These are phyloP conservation scores for Coprinopsis sp. DNA, from an alignment of 768 basidiomycete genomes.

Conservation along the genomic window DNA sequence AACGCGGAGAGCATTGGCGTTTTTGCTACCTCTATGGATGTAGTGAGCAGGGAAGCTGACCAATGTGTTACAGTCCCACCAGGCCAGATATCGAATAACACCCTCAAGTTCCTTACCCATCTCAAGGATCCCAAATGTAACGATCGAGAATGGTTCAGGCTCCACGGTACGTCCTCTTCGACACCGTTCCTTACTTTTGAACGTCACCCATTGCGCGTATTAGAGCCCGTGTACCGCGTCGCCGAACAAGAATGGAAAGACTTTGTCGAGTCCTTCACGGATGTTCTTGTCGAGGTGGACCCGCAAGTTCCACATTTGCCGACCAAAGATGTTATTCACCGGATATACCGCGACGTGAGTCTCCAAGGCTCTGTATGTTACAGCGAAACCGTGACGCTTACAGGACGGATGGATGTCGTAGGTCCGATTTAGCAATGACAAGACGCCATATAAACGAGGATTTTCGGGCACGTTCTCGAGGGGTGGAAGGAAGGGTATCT, in stretches of 20 bases:
- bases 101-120: conserved; percentile 68
- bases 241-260: conserved; percentile 89
- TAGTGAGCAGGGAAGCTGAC: neutral
- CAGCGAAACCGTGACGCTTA: no score
- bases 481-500: conserved; percentile 86
- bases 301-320: conserved; percentile 83
- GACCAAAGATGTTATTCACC: conserved; percentile 85
- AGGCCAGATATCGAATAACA: conserved; percentile 83
- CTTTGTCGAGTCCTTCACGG: conserved; percentile 71
- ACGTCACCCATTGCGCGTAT: neutral
- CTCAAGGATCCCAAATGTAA: conserved; percentile 75
- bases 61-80: conserved; percentile 54
- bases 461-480: conserved; percentile 85
- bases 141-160: conserved; percentile 85
- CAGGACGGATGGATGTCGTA: no score
- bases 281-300: conserved; percentile 67
- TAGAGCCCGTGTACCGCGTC: conserved; percentile 74
- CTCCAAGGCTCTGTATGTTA: no score
- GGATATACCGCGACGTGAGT: conserved; percentile 87
- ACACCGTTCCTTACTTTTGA: no score
- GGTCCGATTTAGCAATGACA: conserved; percentile 89
- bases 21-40: neutral
- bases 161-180: conserved; percentile 50
- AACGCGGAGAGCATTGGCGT: no score
- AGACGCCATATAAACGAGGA: conserved; percentile 89